These are phyloP conservation scores for Aspergillus caelatus DNA, from an alignment of 2,329 filamentous ascomycete species.

Conservation along the genomic window DNA sequence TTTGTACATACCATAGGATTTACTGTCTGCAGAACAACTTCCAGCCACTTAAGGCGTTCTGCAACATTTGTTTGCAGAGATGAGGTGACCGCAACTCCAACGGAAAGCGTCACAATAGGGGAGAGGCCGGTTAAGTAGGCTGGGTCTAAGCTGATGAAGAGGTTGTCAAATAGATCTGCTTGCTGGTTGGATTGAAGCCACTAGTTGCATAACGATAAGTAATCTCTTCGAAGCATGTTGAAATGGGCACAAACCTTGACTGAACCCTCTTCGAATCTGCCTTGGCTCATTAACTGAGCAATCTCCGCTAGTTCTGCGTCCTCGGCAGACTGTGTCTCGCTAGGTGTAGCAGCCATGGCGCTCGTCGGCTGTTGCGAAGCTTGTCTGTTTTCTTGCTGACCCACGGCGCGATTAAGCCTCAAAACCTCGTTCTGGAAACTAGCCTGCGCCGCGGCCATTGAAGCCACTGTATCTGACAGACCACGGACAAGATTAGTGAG, in stretches of 20 bases:
- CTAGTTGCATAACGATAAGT: conserved; percentile 24
- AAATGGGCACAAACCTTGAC: conserved; percentile 41
- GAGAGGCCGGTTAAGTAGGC: conserved; percentile 58
- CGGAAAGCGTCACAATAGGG: conserved; percentile 62
- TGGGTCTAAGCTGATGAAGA: conserved; percentile 62
- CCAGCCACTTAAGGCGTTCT: conserved; percentile 62
- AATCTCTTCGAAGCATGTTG: background rate
- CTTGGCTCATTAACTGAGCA: conserved; percentile 40
- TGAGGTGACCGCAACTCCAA: conserved; percentile 64
- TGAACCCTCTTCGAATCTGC: conserved; percentile 48
- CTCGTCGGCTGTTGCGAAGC: conserved; percentile 24
- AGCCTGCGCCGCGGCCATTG: conserved; percentile 47
- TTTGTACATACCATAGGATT: conserved; percentile 53
- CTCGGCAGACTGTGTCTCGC: conserved; percentile 33
- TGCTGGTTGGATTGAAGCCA: conserved; percentile 66
- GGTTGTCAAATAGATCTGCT: conserved; percentile 62
- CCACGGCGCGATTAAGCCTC: conserved; percentile 36
- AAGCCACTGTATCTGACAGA: conserved; percentile 56
- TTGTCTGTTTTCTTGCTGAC: conserved; percentile 23
- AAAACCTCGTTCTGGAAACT: conserved; percentile 46
- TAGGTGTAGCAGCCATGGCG: conserved; percentile 16
- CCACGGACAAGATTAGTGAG: conserved; percentile 57
- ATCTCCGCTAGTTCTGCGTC: conserved; percentile 48
- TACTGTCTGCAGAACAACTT: conserved; percentile 57
- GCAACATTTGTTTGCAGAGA: conserved; percentile 56